phyloP scores from a whole-genome alignment of 2,329 filamentous ascomycete species.

The Colletotrichum echinochloae region DNA sequence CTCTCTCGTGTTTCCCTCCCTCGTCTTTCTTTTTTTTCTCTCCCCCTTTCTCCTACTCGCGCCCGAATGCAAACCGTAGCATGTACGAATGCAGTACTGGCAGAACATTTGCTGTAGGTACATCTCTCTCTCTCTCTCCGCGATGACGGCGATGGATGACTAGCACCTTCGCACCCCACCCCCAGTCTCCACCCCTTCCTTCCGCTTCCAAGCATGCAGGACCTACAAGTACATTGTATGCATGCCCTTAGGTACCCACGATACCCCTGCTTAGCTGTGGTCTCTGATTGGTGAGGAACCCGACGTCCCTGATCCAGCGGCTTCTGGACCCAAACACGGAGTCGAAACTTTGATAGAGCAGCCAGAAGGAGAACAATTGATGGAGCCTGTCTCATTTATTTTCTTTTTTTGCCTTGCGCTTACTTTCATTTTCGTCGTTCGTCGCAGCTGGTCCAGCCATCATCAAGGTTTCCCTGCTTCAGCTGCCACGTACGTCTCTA shows the following conservation, averaged over 20 bases:
- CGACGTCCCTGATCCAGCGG: constrained; percentile 8
- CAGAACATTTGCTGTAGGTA: neutral
- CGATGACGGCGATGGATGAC: neutral
- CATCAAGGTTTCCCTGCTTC: neutral
- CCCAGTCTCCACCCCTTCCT: neutral
- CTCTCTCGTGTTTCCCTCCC: neutral
- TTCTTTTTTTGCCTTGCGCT: neutral
- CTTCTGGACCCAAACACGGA: constrained; percentile 11
- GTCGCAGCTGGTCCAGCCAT: neutral
- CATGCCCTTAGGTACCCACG: no score
- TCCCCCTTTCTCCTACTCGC: neutral
- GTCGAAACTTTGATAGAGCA: constrained; percentile 3
- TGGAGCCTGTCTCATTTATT: neutral
- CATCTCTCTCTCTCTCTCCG: neutral
- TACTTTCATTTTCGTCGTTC: neutral
- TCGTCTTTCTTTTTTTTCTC: no score
- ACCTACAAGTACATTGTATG: no score
- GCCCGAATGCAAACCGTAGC: neutral
- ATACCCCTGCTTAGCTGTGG: neutral
- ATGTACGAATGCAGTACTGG: neutral
- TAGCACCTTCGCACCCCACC: neutral
- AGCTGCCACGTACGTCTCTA: neutral
- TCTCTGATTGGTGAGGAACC: constrained; percentile 8
- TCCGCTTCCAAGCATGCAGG: neutral
- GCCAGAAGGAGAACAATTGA: neutral